Conservation (phyloP, 108 stramenopile species). For the Nitzschia inconspicua region DNA sequence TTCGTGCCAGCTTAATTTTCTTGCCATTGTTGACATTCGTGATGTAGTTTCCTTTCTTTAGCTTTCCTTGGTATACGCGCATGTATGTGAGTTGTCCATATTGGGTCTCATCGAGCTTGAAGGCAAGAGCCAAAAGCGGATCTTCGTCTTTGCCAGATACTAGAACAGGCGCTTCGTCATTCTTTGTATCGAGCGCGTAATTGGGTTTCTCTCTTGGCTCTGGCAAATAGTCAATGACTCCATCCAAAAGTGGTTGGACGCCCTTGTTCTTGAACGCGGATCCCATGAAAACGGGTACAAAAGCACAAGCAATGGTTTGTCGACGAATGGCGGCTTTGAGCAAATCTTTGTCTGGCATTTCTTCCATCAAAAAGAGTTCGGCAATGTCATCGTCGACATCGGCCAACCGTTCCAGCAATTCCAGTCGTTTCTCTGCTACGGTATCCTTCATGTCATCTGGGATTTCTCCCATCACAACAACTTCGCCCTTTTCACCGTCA, state of each 20-base stretch:
- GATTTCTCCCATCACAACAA: conserved; percentile 74
- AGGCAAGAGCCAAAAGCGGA: conserved; percentile 94
- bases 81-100: conserved; percentile 99
- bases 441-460: conserved; percentile 75
- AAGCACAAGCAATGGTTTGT: conserved; percentile 82
- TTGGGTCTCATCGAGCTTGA: conserved; percentile 98
- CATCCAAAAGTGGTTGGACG: conserved; percentile 97
- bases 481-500: conserved; percentile 90
- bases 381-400: conserved; percentile 97
- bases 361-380: conserved; percentile 96
- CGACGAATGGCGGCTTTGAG: conserved; percentile 90
- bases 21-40: conserved; percentile 83
- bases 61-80: conserved; percentile 93
- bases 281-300: conserved; percentile 99
- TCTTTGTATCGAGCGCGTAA: conserved; percentile 85
- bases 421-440: conserved; percentile 73
- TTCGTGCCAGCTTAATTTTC: conserved; percentile 93
- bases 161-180: conserved; percentile 76
- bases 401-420: conserved; percentile 92
- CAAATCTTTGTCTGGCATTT: conserved; percentile 76
- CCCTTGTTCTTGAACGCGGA: conserved; percentile 99
- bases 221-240: conserved; percentile 95
- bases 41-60: conserved; percentile 87
- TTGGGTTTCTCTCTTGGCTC: conserved; percentile 90
- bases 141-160: conserved; percentile 63